Evolutionary conservation across 106 monocot genomes (phyloP), one percentile per base, ranked within the genome.

Genomic region (Posidonia australis): DNA sequence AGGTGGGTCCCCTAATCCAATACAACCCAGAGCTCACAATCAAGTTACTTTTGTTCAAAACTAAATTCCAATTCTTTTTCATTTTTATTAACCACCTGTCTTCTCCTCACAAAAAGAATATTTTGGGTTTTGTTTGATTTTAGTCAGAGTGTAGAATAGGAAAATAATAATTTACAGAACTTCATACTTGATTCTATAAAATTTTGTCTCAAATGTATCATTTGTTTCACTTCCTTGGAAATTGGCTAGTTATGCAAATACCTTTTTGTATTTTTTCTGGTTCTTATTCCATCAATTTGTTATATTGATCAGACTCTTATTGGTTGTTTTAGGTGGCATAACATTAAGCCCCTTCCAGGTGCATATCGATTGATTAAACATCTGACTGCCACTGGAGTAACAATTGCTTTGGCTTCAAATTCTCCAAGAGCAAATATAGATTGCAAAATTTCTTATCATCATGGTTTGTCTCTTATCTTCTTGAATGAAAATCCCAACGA

Each of bases 291-390:
- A 25, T 26, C 13, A 16, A 23, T 28, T 13, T 17, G 9, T 49
- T 49, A 11, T n/a, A 17, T 49, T 17, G 11, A 58, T 28, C 14
- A 58, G 23, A 16, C 26, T 62, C 7, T 1, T 11, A 31, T 62
- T 20, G 9, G 2, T 12, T 20, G 30, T 43, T 29, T 36, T 54
- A 68, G 96, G 43, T 90, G 84, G 87, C 60, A 76, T 70, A 87
- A 90, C 65, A 87, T 96, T 63, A 96, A 87, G 74, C 68, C 90
- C 68, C 87, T 91, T 67, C 87, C 96, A 27, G 90, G 96, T 67
- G 90, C 96, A 63, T 72, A 72, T 77, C 64, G 96, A n/a, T 66
- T 91, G 66, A 81, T 98, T 21, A 85, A 76, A 54, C 96, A 98
- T 79, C 63, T 98, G 25, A 75, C 58, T 20, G 65, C 59, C 46